A percentile compares a stretch with the other conserved stretches of the same genome.
Conservation (phyloP, 306 rosid genomes). For the Sophora flavescens region DNA sequence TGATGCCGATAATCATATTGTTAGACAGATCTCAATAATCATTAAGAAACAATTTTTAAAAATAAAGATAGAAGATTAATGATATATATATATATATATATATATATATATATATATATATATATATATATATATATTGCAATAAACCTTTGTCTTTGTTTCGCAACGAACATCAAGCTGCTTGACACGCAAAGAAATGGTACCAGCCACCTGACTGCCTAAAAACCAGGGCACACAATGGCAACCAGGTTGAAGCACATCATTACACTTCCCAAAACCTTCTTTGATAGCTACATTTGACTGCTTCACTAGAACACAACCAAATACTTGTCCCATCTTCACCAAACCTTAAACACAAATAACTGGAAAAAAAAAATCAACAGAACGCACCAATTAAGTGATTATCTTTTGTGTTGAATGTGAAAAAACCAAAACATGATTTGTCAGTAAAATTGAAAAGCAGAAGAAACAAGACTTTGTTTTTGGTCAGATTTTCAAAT, state of each 20-base stretch:
- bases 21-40: not conserved
- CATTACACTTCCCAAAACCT: slow-evolving; percentile 71
- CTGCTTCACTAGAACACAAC: slow-evolving; percentile 77
- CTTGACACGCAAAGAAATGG: slow-evolving; percentile 77
- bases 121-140: not conserved
- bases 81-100: no score
- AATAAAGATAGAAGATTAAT: no score
- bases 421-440: not conserved
- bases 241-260: slow-evolving; percentile 86
- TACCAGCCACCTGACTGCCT: slow-evolving; percentile 69
- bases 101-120: no score
- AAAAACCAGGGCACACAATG: slow-evolving; percentile 82
- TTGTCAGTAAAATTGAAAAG: not conserved
- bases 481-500: not conserved
- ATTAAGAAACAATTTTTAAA: no score
- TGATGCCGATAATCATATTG: not conserved
- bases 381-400: not conserved
- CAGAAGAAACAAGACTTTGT: not conserved
- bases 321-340: slow-evolving; percentile 47
- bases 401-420: not conserved
- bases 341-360: not conserved
- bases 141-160: slow-evolving; percentile 83
- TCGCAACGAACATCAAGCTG: slow-evolving; percentile 82
- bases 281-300: slow-evolving; percentile 76
- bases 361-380: slow-evolving; percentile 17